These are phyloP conservation scores for Hemisphaericaspora subhashii DNA, from an alignment of 1,139 yeast genomes.

Conservation along the genomic window DNA sequence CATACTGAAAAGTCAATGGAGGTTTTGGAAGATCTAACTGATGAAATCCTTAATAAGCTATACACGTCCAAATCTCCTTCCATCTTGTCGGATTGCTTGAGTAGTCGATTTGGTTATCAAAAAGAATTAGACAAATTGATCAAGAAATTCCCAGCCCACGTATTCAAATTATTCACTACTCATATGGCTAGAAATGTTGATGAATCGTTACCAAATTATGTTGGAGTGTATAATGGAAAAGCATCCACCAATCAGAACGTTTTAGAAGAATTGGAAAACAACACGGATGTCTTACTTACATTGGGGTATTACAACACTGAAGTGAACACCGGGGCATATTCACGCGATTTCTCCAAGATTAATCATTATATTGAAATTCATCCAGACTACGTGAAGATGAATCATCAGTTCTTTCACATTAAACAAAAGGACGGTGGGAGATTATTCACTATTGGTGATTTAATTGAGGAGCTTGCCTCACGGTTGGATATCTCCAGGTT, in stretches of 20 bases:
- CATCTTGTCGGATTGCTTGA: constrained; percentile 63
- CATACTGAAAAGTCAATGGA: constrained; percentile 11
- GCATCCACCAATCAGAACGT: constrained; percentile 22
- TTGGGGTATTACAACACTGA: constrained; percentile 56
- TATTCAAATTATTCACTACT: constrained; percentile 31
- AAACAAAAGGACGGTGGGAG: constrained; percentile 23
- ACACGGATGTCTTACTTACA: constrained; percentile 49
- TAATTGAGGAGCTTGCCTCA: constrained; percentile 16
- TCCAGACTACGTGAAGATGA: constrained; percentile 35
- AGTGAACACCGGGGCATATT: constrained; percentile 50
- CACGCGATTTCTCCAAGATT: constrained; percentile 22
- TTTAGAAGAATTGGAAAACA: constrained; percentile 29
- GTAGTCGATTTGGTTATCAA: constrained; percentile 54
- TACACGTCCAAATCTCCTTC: constrained; percentile 58
- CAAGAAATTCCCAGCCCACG: constrained; percentile 27
- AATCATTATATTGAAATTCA: constrained; percentile 28
- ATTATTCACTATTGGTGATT: constrained; percentile 23
- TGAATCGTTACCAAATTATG: constrained; percentile 56
- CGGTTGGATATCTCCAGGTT: constrained; percentile 16
- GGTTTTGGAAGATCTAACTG: constrained; percentile 40
- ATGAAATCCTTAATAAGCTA: constrained; percentile 47
- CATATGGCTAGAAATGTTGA: constrained; percentile 58
- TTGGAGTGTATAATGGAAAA: constrained; percentile 65
- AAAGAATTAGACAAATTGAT: constrained; percentile 46
- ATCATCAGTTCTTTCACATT: constrained; percentile 22